A percentile compares a stretch with the other conserved stretches of the same genome.
Evolutionary conservation across 2,329 filamentous ascomycete genomes (phyloP).

Genomic region (Colletotrichum simmondsii): DNA sequence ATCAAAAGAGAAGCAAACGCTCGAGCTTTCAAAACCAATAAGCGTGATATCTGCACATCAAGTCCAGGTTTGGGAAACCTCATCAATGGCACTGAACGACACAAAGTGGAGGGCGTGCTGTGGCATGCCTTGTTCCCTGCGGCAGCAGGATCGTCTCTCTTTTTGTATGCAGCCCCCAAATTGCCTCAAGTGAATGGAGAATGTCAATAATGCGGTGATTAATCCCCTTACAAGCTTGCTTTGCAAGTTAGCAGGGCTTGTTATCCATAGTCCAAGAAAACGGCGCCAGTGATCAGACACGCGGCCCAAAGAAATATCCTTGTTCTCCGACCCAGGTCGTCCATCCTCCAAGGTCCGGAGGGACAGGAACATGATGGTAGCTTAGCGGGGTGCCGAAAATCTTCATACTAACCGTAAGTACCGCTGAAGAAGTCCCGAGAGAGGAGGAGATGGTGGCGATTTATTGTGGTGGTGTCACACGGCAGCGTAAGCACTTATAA

Average conservation of each 20-base stretch:
- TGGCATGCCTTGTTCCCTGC: background rate
- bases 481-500: constrained; percentile 14
- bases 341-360: constrained; percentile 1
- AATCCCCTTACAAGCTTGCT: background rate
- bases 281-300: constrained; percentile 1
- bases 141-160: background rate
- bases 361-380: background rate
- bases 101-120: background rate
- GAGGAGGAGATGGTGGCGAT: background rate
- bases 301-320: constrained; percentile 18
- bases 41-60: constrained; percentile 25
- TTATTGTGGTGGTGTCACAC: background rate
- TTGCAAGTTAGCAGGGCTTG: background rate
- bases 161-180: constrained; percentile 25
- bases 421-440: background rate
- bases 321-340: constrained; percentile 13
- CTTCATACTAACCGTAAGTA: background rate
- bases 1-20: background rate
- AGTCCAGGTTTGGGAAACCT: background rate
- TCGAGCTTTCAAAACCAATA: background rate
- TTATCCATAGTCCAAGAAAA: background rate
- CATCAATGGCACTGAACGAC: background rate
- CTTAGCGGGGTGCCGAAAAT: constrained; percentile 16
- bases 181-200: background rate
- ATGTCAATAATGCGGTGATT: constrained; percentile 9